phyloP scores from a whole-genome alignment of 2,329 filamentous ascomycete genomes.

The Lachnellula cervina region DNA sequence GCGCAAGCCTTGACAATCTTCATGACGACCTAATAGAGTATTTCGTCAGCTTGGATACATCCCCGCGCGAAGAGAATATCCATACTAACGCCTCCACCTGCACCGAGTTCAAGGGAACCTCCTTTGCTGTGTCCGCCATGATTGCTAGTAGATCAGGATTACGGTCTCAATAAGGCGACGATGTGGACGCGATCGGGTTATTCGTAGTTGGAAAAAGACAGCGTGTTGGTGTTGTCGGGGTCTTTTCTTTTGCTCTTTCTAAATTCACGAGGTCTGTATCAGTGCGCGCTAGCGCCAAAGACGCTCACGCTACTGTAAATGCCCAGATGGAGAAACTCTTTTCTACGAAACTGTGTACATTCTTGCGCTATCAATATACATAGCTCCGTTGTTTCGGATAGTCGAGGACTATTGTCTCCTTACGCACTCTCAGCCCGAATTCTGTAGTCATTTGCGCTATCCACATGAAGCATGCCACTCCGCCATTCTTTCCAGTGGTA shows the following conservation, averaged over 20 bases:
- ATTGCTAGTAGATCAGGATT: conserved; percentile 24
- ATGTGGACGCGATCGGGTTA: background rate
- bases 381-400: too few relatives aligned
- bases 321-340: too few relatives aligned
- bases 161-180: background rate
- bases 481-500: too few relatives aligned
- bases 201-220: background rate
- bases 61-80: conserved; percentile 32
- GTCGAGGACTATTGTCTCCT: too few relatives aligned
- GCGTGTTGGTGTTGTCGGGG: background rate
- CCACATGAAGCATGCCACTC: too few relatives aligned
- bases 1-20: conserved; percentile 97
- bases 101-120: conserved; percentile 74
- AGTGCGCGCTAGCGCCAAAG: too few relatives aligned
- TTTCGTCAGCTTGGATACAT: conserved; percentile 23
- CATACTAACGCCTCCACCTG: conserved; percentile 92
- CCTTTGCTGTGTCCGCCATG: conserved; percentile 57
- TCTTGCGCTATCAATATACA: too few relatives aligned
- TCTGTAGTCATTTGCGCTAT: too few relatives aligned
- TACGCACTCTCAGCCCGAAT: too few relatives aligned
- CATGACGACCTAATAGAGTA: conserved; percentile 69
- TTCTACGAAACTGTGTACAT: too few relatives aligned
- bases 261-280: too few relatives aligned
- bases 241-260: background rate
- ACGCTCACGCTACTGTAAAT: too few relatives aligned